These are phyloP conservation scores for Lolium multiflorum DNA, from an alignment of 176 grass and related monocot genomes.

Conservation along the genomic window DNA sequence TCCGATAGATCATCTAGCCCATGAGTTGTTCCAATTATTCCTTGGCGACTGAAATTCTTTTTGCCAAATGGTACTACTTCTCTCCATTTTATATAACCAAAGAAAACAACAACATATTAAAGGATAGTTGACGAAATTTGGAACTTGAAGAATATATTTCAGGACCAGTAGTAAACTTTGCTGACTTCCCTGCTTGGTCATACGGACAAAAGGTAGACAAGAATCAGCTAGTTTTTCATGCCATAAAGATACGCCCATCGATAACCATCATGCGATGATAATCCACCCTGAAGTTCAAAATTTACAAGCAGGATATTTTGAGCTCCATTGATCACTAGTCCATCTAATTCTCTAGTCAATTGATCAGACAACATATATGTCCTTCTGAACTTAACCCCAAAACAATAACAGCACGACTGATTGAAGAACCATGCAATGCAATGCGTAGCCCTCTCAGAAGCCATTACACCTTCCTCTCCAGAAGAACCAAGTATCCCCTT, in stretches of 20 bases:
- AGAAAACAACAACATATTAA: not conserved
- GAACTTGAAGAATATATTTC: too few relatives aligned
- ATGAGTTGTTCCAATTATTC: not conserved
- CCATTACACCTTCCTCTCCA: constrained; percentile 61
- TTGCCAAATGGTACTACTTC: not conserved
- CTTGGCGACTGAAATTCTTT: not conserved
- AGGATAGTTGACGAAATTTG: too few relatives aligned
- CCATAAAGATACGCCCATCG: constrained; percentile 26
- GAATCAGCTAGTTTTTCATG: constrained; percentile 20
- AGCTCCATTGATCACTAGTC: too few relatives aligned
- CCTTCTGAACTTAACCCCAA: constrained; percentile 63
- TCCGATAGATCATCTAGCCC: not conserved
- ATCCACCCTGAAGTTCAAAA: constrained; percentile 27
- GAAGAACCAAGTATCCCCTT: constrained; percentile 48
- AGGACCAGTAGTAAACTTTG: too few relatives aligned
- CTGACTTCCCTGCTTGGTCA: too few relatives aligned
- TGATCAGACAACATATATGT: constrained; percentile 14
- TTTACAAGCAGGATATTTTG: not conserved
- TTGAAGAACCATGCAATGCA: constrained; percentile 22
- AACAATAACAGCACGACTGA: constrained; percentile 51
- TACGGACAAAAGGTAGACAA: not conserved
- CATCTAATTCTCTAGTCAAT: not conserved
- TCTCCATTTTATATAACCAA: not conserved
- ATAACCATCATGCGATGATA: not conserved
- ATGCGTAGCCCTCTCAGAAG: constrained; percentile 40